Evolutionary conservation across 2,329 filamentous ascomycete genomes (phyloP).

Genomic region (Claviceps pazoutovae): DNA sequence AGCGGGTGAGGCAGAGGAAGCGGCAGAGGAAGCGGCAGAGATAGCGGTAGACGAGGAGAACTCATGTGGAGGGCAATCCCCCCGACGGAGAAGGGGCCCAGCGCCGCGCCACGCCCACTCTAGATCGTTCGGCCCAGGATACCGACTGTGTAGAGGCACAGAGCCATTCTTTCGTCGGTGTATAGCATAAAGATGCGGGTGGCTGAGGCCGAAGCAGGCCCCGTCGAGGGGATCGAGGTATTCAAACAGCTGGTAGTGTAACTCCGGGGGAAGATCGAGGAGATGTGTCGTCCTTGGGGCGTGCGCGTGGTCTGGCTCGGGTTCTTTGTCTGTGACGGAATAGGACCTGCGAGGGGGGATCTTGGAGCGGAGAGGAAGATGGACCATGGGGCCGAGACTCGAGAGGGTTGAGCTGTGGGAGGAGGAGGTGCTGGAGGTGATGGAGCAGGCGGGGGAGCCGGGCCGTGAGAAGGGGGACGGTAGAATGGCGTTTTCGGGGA

Average conservation of each 20-base stretch:
- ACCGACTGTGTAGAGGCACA: conserved; percentile 42
- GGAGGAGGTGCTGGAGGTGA: background rate
- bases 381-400: conserved; percentile 7
- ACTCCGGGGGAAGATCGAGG: conserved; percentile 40
- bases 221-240: conserved; percentile 51
- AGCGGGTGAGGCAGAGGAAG: too few relatives aligned
- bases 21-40: too few relatives aligned
- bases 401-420: conserved; percentile 4
- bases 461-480: conserved; percentile 6
- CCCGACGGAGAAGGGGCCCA: conserved; percentile 25
- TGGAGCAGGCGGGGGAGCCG: conserved; percentile 2
- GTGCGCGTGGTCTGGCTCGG: conserved; percentile 36
- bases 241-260: conserved; percentile 47
- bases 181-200: conserved; percentile 43
- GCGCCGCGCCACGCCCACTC: conserved; percentile 51
- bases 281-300: conserved; percentile 29
- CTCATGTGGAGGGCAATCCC: background rate
- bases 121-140: conserved; percentile 46
- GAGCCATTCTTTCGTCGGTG: conserved; percentile 41
- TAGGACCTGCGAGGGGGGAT: conserved; percentile 41
- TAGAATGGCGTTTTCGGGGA: conserved; percentile 20
- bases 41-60: background rate
- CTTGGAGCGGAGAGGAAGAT: conserved; percentile 18
- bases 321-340: conserved; percentile 47
- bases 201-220: conserved; percentile 46